These are phyloP conservation scores for Pilatotrama ljubarskyi DNA, from an alignment of 768 basidiomycete genomes.

Conservation along the genomic window DNA sequence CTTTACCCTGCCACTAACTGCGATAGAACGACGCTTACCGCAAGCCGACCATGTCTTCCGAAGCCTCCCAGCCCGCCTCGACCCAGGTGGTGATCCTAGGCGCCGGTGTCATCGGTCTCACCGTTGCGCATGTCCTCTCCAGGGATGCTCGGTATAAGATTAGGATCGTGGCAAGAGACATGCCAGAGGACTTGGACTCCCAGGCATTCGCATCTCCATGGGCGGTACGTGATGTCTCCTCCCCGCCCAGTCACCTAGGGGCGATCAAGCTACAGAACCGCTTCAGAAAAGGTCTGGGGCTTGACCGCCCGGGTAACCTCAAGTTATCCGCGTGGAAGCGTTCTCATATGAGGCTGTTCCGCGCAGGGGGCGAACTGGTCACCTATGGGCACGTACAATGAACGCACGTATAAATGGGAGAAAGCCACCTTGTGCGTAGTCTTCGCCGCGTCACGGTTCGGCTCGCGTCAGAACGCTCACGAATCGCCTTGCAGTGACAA, in stretches of 20 bases:
- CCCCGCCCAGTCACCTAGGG: too few relatives aligned
- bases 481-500: conserved; percentile 37
- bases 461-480: not conserved
- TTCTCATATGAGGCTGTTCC: not conserved
- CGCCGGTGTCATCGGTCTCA: conserved; percentile 47
- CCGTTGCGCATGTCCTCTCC: conserved; percentile 40
- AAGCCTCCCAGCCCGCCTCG: not conserved
- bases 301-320: too few relatives aligned
- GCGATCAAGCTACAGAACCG: too few relatives aligned
- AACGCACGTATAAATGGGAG: conserved; percentile 40
- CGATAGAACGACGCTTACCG: too few relatives aligned
- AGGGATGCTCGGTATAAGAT: conserved; percentile 31
- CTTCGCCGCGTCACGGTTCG: not conserved
- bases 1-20: too few relatives aligned
- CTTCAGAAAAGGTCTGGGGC: too few relatives aligned
- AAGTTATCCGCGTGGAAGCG: not conserved
- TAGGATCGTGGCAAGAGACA: conserved; percentile 39
- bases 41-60: not conserved
- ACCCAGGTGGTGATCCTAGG: conserved; percentile 39
- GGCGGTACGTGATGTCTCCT: conserved; percentile 38
- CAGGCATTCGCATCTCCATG: conserved; percentile 53
- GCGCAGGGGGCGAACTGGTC: conserved; percentile 49
- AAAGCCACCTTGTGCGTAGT: conserved; percentile 41
- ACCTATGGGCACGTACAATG: conserved; percentile 38
- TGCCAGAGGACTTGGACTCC: conserved; percentile 41